These are phyloP conservation scores for Lagenaria siceraria DNA, from an alignment of 306 rosid species.

Conservation along the genomic window DNA sequence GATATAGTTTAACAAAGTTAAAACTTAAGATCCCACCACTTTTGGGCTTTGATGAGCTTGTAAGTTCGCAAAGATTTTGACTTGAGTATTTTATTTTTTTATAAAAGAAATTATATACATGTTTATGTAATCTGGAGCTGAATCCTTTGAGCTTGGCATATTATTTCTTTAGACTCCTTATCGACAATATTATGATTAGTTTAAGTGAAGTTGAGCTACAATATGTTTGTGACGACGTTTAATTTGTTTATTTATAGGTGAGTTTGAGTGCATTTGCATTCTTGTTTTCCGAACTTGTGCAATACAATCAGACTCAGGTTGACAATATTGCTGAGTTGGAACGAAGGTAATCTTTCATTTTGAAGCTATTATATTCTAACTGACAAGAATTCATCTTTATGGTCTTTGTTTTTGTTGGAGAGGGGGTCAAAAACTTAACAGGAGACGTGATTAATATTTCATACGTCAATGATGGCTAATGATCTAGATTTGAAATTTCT, in stretches of 20 bases:
- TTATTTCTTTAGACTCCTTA: background rate
- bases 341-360: constrained; percentile 46
- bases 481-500: background rate
- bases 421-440: background rate
- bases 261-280: constrained; percentile 98
- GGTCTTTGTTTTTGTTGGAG: background rate
- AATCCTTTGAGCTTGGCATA: background rate
- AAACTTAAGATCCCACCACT: background rate
- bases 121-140: background rate
- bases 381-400: background rate
- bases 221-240: background rate
- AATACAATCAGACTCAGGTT: constrained; percentile 95
- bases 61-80: background rate
- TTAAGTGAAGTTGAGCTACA: background rate
- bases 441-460: background rate
- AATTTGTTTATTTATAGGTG: constrained; percentile 40
- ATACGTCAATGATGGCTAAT: background rate
- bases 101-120: background rate
- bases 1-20: background rate
- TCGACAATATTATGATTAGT: background rate
- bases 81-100: background rate
- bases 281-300: constrained; percentile 97
- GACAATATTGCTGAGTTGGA: constrained; percentile 93
- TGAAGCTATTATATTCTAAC: background rate
- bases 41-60: background rate